Evolutionary conservation across 495 filamentous ascomycete genomes (phyloP), one percentile per base, ranked within the genome.

Genomic region (Poronia punctata): DNA sequence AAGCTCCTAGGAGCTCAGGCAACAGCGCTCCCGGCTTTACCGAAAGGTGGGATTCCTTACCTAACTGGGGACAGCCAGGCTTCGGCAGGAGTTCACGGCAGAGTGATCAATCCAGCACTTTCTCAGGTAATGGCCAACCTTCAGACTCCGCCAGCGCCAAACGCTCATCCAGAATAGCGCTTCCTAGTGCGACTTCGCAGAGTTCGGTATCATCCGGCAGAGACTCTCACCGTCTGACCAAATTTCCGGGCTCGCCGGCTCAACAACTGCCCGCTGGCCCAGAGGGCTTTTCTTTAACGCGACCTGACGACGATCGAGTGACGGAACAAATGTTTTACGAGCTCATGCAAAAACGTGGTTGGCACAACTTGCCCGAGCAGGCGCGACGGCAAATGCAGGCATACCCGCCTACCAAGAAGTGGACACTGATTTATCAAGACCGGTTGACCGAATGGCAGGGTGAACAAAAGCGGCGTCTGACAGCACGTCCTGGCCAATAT

Each of bases 371-470:
- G 37, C 92, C 92, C n/a, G 92, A 97, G 50, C 86, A 94, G 61
- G 93, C 90, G 18, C 78, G 83, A 49, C 73, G 90, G 43, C 92
- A 97, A 63, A 96, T 98, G 88, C 71, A 88, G 61, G 85, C 88
- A 11, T 97, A 98, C 54, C 86, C 88, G 9, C 73, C 90, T 18
- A 75, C 76, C 30, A 97, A 97, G 68, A 98, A 98, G 68, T 98
- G 92, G 92, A 93, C 87, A 2, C 70, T 98, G 44, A 87, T 98
- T 35, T 82, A 96, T 58, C 90, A 98, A 58, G 92, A 98, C 66
- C 82, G 87, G 24, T 68, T 97, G 54, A 83, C 88, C 2, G 93
- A 97, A 65, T 80, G 81, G 68, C 88, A 98, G 69, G 84, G 86
- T 15, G 90, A 96, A 52, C 86, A 95, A 66, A 96, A 90, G 65